A percentile compares a stretch with the other conserved stretches of the same genome.
Evolutionary conservation across 1,284 basidiomycete genomes (phyloP).

Genomic region (Malassezia nana): DNA sequence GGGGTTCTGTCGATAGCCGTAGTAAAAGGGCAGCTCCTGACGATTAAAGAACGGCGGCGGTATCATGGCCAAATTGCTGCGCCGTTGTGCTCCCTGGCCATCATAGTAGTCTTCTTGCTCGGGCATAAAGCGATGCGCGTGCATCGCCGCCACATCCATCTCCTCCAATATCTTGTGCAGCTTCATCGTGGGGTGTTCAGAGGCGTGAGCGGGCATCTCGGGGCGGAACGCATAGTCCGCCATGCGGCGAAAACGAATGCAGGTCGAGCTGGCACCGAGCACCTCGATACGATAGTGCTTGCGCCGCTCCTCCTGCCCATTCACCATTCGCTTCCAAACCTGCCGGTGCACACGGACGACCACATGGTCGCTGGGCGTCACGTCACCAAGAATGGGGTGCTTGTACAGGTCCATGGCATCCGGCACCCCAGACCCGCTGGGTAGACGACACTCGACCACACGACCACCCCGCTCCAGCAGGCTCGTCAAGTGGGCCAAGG

Average conservation of each 20-base stretch:
- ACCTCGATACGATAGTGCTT: conserved; percentile 62
- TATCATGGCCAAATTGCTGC: conserved; percentile 30
- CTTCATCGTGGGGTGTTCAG: conserved; percentile 18
- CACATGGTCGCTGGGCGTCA: not conserved
- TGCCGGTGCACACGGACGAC: conserved; percentile 6
- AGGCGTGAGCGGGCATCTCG: conserved; percentile 3
- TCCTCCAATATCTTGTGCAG: conserved; percentile 28
- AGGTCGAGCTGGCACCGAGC: conserved; percentile 66
- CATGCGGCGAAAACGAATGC: conserved; percentile 65
- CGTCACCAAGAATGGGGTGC: conserved; percentile 16
- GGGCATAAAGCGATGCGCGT: conserved; percentile 18
- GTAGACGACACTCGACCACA: conserved; percentile 33
- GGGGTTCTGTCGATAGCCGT: conserved; percentile 28
- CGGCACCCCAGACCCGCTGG: not conserved
- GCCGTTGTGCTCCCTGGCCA: not conserved
- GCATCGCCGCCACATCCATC: conserved; percentile 31
- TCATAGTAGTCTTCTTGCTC: conserved; percentile 27
- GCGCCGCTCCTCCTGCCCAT: not conserved
- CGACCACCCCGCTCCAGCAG: conserved; percentile 20
- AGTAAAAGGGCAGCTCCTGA: conserved; percentile 30
- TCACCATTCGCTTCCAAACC: not conserved
- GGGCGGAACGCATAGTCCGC: conserved; percentile 42
- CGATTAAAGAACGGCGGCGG: conserved; percentile 40
- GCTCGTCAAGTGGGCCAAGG: conserved; percentile 25
- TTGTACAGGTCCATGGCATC: conserved; percentile 6